Percentiles rank a stretch among this genome's conserved stretches.
These are phyloP conservation scores for Nannochloris sp. DNA, from an alignment of 139 green algal genomes.

Conservation along the genomic window DNA sequence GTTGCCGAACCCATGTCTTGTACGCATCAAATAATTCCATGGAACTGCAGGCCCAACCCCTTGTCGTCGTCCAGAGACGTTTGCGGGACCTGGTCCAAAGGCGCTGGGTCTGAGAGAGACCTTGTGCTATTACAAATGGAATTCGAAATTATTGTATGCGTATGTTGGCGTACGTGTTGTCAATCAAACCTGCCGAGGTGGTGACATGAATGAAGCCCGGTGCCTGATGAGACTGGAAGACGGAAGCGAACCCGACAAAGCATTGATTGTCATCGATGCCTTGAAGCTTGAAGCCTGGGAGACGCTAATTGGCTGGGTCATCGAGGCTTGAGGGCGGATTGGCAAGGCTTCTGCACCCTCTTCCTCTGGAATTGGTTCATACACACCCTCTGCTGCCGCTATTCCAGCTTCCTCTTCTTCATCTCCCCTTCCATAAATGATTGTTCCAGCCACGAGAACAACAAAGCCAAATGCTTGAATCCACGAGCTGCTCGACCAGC, in stretches of 20 bases:
- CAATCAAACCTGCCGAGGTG: no score
- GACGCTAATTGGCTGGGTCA: neutral
- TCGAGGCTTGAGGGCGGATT: neutral
- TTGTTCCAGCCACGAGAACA: slow-evolving; percentile 55
- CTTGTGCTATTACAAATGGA: no score
- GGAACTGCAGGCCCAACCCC: neutral
- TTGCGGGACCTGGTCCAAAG: no score
- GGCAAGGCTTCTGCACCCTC: neutral
- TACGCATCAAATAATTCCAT: slow-evolving; percentile 6
- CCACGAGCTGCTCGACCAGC: slow-evolving; percentile 45
- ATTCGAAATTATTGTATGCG: no score
- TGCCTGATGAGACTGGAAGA: neutral
- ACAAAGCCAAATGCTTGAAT: slow-evolving; percentile 50
- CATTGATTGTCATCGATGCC: slow-evolving; percentile 20
- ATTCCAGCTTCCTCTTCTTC: slow-evolving; percentile 10
- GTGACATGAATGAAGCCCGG: no score
- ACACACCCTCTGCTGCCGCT: neutral
- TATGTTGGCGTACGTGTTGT: no score
- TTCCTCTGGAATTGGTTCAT: neutral
- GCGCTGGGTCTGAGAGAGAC: no score
- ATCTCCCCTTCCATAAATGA: slow-evolving; percentile 55
- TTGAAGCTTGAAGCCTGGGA: slow-evolving; percentile 13
- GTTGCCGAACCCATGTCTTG: slow-evolving; percentile 8
- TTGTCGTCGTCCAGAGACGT: neutral
- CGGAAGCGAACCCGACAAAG: slow-evolving; percentile 7